These are phyloP conservation scores for Tolypocladium album DNA, from an alignment of 2,329 filamentous ascomycete genomes.

Conservation along the genomic window DNA sequence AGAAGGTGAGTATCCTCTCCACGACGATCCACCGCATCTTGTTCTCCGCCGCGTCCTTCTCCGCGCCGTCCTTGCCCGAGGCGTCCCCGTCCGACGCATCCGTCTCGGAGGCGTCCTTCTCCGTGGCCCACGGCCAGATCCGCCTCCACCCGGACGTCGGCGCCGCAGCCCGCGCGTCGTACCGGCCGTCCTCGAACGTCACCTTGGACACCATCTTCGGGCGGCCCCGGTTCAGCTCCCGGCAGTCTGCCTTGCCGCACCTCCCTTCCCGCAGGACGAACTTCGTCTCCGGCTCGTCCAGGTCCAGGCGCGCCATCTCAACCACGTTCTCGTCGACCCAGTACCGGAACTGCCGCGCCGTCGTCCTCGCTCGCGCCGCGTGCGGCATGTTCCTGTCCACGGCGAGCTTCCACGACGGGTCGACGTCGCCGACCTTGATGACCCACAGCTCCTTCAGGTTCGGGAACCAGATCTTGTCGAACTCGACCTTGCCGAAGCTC, in stretches of 20 bases:
- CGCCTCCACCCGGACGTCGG: slow-evolving; percentile 18
- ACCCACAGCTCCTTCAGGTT: slow-evolving; percentile 27
- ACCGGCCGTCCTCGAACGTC: slow-evolving; percentile 22
- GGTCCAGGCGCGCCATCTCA: slow-evolving; percentile 23
- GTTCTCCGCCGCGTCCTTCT: slow-evolving; percentile 12
- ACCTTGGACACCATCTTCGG: slow-evolving; percentile 27
- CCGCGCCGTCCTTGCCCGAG: background rate
- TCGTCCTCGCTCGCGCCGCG: slow-evolving; percentile 16
- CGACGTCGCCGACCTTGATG: slow-evolving; percentile 26
- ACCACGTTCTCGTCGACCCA: slow-evolving; percentile 26
- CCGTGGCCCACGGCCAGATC: slow-evolving; percentile 19
- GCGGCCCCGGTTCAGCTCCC: slow-evolving; percentile 21
- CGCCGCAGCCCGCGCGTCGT: slow-evolving; percentile 12
- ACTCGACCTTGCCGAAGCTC: slow-evolving; percentile 20
- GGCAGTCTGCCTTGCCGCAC: slow-evolving; percentile 23
- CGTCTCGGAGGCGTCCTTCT: slow-evolving; percentile 6
- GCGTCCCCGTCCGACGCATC: background rate
- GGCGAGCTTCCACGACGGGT: slow-evolving; percentile 23
- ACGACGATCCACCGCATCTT: slow-evolving; percentile 26
- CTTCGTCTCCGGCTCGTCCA: slow-evolving; percentile 21
- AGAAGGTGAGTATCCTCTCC: slow-evolving; percentile 26
- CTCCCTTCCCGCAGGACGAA: slow-evolving; percentile 22
- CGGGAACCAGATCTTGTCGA: slow-evolving; percentile 27
- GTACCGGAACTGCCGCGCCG: slow-evolving; percentile 26
- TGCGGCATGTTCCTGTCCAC: slow-evolving; percentile 18